These are phyloP conservation scores for Bipolaris oryzae DNA, from an alignment of 2,329 filamentous ascomycete genomes.

Conservation along the genomic window DNA sequence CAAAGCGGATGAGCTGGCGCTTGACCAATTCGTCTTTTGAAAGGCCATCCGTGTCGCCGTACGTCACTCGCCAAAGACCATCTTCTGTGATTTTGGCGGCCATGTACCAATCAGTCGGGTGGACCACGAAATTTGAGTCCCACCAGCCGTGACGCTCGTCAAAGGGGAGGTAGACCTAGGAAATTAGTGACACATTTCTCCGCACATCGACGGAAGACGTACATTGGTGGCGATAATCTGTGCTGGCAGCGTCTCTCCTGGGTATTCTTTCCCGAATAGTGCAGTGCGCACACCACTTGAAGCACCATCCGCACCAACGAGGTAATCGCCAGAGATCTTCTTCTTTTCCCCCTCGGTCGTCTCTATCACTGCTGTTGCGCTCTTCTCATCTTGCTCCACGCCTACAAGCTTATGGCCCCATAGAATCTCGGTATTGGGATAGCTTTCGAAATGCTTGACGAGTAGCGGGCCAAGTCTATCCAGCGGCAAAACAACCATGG, in stretches of 20 bases:
- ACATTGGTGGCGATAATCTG: conserved; percentile 69
- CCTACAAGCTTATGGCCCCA: conserved; percentile 42
- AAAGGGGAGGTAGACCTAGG: conserved; percentile 64
- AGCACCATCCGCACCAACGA: conserved; percentile 46
- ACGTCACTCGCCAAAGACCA: conserved; percentile 67
- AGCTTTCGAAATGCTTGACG: conserved; percentile 36
- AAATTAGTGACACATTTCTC: conserved; percentile 1
- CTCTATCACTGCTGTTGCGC: conserved; percentile 38
- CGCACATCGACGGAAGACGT: conserved; percentile 21
- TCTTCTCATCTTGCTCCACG: conserved; percentile 39
- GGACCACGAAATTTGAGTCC: conserved; percentile 66
- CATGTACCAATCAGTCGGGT: conserved; percentile 68
- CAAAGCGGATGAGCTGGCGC: conserved; percentile 62
- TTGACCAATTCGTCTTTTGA: conserved; percentile 59
- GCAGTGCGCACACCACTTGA: conserved; percentile 41
- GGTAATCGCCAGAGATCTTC: conserved; percentile 37
- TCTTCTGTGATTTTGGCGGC: conserved; percentile 64
- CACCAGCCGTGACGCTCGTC: conserved; percentile 61
- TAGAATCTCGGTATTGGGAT: conserved; percentile 34
- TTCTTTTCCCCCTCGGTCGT: conserved; percentile 33
- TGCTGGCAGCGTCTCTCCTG: conserved; percentile 64
- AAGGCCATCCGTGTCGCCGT: conserved; percentile 63
- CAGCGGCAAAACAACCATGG: conserved; percentile 41
- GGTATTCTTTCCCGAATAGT: conserved; percentile 53
- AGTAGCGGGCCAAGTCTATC: conserved; percentile 40